Evolutionary conservation across 306 rosid species (phyloP), one percentile per base, ranked within the genome.

Genomic region (Trifolium subterraneum): DNA sequence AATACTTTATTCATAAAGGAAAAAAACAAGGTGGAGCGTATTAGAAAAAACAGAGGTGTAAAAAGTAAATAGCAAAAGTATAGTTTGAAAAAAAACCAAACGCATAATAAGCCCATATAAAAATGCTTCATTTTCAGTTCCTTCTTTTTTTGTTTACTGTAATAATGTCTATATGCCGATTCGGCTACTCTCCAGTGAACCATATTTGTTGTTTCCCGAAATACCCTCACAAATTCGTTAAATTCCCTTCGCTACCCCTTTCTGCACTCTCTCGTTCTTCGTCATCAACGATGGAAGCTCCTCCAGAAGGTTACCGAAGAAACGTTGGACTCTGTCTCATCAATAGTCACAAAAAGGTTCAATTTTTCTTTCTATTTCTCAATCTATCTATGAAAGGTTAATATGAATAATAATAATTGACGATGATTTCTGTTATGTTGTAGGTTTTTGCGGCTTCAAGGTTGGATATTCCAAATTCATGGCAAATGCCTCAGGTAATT

Each of bases 401-500:
- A 29, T 29, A 29, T 29, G 33, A 29, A 29, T 29, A 29, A 29
- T 29, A 29, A 29, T 4, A 15, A 72, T 10, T 33, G 41, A 39
- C 9, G 15, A 15, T 42, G 33, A 29, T 29, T 29, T 29, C 33
- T 29, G 33, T 76, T 51, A 7, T 18, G 10, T 7, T 63, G 50
- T 56, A 84, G 87, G 23, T 84, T 41, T 91, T 93, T 65, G 81
- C 89, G 27, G 97, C 97, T 80, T 87, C 97, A 10, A 84, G 98
- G 82, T 77, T 93, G 18, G 94, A 89, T 80, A 63, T 82, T 70
- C 97, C 97, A 23, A 36, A 72, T 83, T 62, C 92, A 38, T 91
- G 98, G 98, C 96, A 93, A 89, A 93, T 93, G 98, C 97, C 98
- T 0, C 96, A 93, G 93, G 98, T 92, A 33, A 78, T 52, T 47